Evolutionary conservation across 2,329 filamentous ascomycete species (phyloP), one percentile per base, ranked within the genome.

Genomic region (Fusarium aywerte): DNA sequence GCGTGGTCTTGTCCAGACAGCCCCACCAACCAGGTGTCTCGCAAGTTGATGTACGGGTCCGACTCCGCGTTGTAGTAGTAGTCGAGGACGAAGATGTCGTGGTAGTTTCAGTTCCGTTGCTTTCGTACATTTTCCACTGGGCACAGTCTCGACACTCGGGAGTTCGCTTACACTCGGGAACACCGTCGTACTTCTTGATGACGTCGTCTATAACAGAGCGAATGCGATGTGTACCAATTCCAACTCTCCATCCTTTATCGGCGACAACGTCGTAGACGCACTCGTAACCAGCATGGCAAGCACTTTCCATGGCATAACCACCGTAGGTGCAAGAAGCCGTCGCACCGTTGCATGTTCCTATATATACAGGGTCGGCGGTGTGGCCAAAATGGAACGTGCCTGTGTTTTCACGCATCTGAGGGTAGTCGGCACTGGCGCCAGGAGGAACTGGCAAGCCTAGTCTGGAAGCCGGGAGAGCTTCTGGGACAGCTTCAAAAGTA

Each of bases 21-120:
- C 92, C 92, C 90, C 90, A 97, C 94, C 94, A 97, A 7, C 94
- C 93, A 27, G 94, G 94, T 2, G 94, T 97, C 77, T 96, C 86
- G 80, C 94, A 97, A 0, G 93, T 97, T 54, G 90, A 89, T 0
- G 94, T 97, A 42, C 93, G 85, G 0, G 94, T 97, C 35, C 93
- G 85, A 4, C 88, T 91, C 40, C 85, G 85, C 4, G 87, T 86
- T 1, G 85, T 84, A 5, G 82, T 83, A 20, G 85, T 84, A 7
- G 82, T 83, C 29, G 51, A 31, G 3, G 83, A 82, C 4, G 81
- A 83, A 4, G 87, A 83, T 0, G 88, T 88, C 1, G 90, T 91
- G 0, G 89, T 93, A 2, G 84, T 85, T 66, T 94, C 90, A 3
- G 92, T 96, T 29, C 91, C 91, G 76, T 97, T 97, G 76, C 93